Base-by-base conservation (phyloP, 495 filamentous ascomycete genomes). In the Penicillium paradoxum region DNA sequence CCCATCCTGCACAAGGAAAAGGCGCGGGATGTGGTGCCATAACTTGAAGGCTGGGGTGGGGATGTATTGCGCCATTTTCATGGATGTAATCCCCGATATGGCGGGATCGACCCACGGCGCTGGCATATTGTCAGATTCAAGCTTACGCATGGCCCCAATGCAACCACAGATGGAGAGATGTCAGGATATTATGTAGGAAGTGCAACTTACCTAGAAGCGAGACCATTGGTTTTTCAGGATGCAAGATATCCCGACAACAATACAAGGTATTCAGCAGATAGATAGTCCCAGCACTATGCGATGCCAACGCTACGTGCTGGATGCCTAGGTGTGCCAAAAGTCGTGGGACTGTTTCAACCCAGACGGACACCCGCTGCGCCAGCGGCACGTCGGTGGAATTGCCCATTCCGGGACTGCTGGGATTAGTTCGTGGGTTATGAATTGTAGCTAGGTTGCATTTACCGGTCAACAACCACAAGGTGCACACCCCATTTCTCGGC, bases 31-130 rank as follows among this genome's bases (percentile, higher is more conserved):
- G 2, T 60, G 50, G 41, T 75, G 51, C 68, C 66, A 76, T 17
- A 68, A 4, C 10, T 57, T 52, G 37, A 76, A 58, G 51, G 64
- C 53, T 36, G 55, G 58, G 4, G 49, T 45, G 2, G 65, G 67
- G 4, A 70, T 44, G 25, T 60, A 65, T 29, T 65, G 61, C 6
- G 60, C 60, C 6, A 59, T 42, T 54, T 65, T 62, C 65, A 65
- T 55, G 4, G 43, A 15, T 7, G 61, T 62, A 9, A 68, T 56
- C 21, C 58, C 55, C 0, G 73, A 70, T 54, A 75, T 68, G 0
- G 69, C 63, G 38, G 67, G 64, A 48, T 75, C 64, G 24, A 80
- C 73, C 73, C 74, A 80, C 1, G 78, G 78, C 4, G 68, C 71
- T 73, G 32, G 41, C 15, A 11, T 2, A 36, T 46, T 46, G 43